phyloP scores from a whole-genome alignment of 1,284 basidiomycete genomes.

The Fomitopsis schrenkii region DNA sequence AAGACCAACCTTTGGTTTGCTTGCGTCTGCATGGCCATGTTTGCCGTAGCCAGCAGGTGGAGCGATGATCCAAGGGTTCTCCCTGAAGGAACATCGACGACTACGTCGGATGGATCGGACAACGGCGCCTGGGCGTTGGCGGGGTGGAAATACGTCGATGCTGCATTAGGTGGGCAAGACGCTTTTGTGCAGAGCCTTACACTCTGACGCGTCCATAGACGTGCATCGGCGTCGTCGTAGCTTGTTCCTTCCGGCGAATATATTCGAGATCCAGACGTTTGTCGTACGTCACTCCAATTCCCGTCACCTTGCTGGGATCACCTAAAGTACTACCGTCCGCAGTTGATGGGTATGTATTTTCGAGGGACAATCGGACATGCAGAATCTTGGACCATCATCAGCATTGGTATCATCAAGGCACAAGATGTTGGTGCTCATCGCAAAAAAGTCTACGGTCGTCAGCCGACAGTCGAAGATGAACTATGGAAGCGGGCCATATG shows the following conservation, averaged over 20 bases:
- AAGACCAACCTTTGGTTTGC: conserved; percentile 42
- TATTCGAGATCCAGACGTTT: conserved; percentile 28
- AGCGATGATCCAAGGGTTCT: conserved; percentile 44
- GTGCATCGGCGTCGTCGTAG: conserved; percentile 20
- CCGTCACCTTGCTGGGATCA: background rate
- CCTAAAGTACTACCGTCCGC: background rate
- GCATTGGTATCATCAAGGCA: conserved; percentile 36
- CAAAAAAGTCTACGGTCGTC: conserved; percentile 25
- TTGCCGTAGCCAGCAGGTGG: conserved; percentile 47
- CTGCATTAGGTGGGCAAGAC: conserved; percentile 16
- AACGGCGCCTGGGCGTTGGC: conserved; percentile 19
- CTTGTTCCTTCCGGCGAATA: conserved; percentile 23
- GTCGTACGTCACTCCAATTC: conserved; percentile 20
- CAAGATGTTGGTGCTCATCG: conserved; percentile 41
- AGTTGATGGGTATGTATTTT: conserved; percentile 30
- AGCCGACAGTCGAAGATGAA: conserved; percentile 37
- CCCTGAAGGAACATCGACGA: conserved; percentile 29
- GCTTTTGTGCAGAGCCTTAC: too few species aligned
- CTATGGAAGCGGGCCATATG: conserved; percentile 52
- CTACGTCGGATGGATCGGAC: conserved; percentile 28
- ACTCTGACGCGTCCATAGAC: conserved; percentile 14
- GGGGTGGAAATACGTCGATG: conserved; percentile 22
- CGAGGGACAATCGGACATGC: conserved; percentile 25
- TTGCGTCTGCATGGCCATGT: conserved; percentile 43
- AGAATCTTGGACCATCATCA: conserved; percentile 41